phyloP scores from a whole-genome alignment of 495 filamentous ascomycete species.

The Aspergillus sclerotiicarbonarius region DNA sequence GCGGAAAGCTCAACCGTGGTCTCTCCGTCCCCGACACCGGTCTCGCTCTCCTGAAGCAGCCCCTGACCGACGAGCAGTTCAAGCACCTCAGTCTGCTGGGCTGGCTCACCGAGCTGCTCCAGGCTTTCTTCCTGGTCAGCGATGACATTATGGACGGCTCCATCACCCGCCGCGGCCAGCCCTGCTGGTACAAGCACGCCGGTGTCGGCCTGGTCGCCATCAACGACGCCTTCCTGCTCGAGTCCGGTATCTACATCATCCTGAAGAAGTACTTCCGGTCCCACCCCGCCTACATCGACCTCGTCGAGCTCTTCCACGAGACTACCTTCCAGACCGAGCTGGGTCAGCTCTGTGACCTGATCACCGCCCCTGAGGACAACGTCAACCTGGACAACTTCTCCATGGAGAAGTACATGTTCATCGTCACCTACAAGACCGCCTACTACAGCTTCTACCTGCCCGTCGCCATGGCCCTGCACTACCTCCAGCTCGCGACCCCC shows the following conservation, averaged over 20 bases:
- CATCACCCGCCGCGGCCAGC: slow-evolving; percentile 86
- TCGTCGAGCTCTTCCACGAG: slow-evolving; percentile 95
- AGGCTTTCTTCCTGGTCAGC: slow-evolving; percentile 97
- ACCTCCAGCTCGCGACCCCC: slow-evolving; percentile 74
- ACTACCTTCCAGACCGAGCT: slow-evolving; percentile 89
- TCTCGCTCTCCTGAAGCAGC: slow-evolving; percentile 69
- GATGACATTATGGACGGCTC: slow-evolving; percentile 98
- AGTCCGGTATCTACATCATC: slow-evolving; percentile 82
- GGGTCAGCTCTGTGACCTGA: slow-evolving; percentile 88
- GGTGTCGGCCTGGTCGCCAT: slow-evolving; percentile 92
- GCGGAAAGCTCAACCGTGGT: slow-evolving; percentile 97
- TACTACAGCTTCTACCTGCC: slow-evolving; percentile 99
- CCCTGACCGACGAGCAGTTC: slow-evolving; percentile 76
- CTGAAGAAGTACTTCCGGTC: slow-evolving; percentile 89
- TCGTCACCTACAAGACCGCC: slow-evolving; percentile 98
- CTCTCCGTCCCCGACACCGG: slow-evolving; percentile 95
- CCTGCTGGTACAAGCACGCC: slow-evolving; percentile 91
- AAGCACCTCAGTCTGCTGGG: slow-evolving; percentile 81
- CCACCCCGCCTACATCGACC: slow-evolving; percentile 81
- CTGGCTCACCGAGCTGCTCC: slow-evolving; percentile 96
- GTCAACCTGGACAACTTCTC: slow-evolving; percentile 88
- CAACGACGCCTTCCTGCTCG: slow-evolving; percentile 97
- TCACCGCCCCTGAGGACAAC: slow-evolving; percentile 92
- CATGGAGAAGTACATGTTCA: slow-evolving; percentile 94
- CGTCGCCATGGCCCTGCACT: slow-evolving; percentile 83